Evolutionary conservation across 306 rosid species (phyloP).

Genomic region (Cicer judaicum): DNA sequence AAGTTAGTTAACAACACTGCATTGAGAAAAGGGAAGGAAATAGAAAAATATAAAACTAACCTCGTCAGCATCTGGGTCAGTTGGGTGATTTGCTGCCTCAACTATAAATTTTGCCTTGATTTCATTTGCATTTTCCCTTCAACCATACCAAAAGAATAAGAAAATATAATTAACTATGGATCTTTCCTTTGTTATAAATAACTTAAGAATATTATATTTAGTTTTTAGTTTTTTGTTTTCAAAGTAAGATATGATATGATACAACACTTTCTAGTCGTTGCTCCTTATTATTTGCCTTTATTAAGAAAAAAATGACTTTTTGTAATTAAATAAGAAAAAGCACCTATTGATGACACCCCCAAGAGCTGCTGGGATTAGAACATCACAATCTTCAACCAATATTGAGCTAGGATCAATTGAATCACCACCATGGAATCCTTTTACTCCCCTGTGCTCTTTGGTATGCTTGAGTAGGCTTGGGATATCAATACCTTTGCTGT

Average conservation of each 20-base stretch:
- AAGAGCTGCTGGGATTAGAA: slow-evolving; percentile 95
- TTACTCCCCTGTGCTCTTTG: slow-evolving; percentile 64
- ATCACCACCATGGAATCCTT: slow-evolving; percentile 80
- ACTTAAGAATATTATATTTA: slow-evolving; percentile 15
- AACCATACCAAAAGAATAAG: slow-evolving; percentile 17
- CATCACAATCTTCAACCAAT: slow-evolving; percentile 87
- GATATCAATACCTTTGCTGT: slow-evolving; percentile 78
- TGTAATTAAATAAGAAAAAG: slow-evolving; percentile 19
- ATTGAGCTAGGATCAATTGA: slow-evolving; percentile 64
- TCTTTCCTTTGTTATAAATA: not conserved
- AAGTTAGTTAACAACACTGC: slow-evolving; percentile 2
- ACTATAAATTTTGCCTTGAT: slow-evolving; percentile 82
- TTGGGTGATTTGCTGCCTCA: slow-evolving; percentile 96
- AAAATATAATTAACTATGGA: not conserved
- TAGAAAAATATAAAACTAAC: slow-evolving; percentile 45
- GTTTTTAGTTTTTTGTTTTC: too few species aligned
- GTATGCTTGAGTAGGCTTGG: slow-evolving; percentile 75
- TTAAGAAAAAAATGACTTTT: not conserved
- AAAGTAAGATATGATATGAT: too few species aligned
- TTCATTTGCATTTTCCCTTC: slow-evolving; percentile 83
- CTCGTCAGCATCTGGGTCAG: slow-evolving; percentile 98
- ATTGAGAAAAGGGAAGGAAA: slow-evolving; percentile 8
- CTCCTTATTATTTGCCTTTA: too few species aligned
- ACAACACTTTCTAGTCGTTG: too few species aligned
- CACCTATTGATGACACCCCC: slow-evolving; percentile 97